Evolutionary conservation across 768 basidiomycete species (phyloP), one percentile per base, ranked within the genome.

Genomic region (Naganishia vaughanmartiniae): DNA sequence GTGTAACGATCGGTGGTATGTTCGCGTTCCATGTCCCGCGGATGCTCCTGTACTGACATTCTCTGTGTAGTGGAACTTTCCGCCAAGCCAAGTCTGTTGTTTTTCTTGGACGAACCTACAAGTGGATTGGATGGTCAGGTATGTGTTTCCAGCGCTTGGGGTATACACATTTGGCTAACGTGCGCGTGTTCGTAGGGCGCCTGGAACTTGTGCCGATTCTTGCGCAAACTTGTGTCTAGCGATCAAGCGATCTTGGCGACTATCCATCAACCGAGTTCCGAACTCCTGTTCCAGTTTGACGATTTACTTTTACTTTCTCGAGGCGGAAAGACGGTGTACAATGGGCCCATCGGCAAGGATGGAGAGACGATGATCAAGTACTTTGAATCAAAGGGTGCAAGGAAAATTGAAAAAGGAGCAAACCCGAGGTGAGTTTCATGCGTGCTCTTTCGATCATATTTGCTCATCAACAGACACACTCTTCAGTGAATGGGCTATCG

Each of bases 71-170:
- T 58, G 33, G 91, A 93, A 78, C 83, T 94, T 12, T 91, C 91
- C 56, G 90, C 91, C 6, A 93, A 92, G 77, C 91, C 91, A 0
- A 87, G 89, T 74, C 83, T 93, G 0, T 83, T 95, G 0, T 84
- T 94, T 19, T 93, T 94, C 84, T 81, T 92, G 42, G 92, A 93
- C 76, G 92, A 94, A 78, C 93, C 93, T 0, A 94, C 92, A 0
- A 88, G 90, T 31, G 91, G 92, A 34, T 84, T 93, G 17, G 81
- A 83, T 56, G 78, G 78, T 24, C 82, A 82, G 5, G 93, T 92
- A 71, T 73, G 87, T 88, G 87, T 84, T 87, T 3, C 2, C n/a
- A 51, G 24, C 12, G 21, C 48, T 51, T 14, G 14, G 7, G 5
- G 21, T 4, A 26, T n/a, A 24, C 4, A 7, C 5, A 1, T 4